These are phyloP conservation scores for Martiniozyma abietophila DNA, from an alignment of 805 yeast genomes.

Conservation along the genomic window DNA sequence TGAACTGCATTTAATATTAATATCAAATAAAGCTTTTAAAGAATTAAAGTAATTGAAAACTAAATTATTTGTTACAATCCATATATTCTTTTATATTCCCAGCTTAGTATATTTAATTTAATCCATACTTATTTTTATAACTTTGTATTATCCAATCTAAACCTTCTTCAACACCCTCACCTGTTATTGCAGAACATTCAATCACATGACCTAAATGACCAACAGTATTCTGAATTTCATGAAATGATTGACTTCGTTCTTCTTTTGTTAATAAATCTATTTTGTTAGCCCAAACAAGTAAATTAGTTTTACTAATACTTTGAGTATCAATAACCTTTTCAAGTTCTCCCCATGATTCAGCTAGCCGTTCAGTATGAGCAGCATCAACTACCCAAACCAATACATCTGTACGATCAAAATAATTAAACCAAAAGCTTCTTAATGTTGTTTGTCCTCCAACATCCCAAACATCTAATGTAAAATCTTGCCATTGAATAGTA, in stretches of 20 bases:
- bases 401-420: constrained; percentile 88
- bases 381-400: constrained; percentile 86
- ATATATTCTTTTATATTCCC: not conserved
- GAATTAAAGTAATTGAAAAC: not conserved
- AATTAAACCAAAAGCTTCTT: constrained; percentile 92
- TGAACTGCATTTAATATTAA: too few species aligned
- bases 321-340: constrained; percentile 56
- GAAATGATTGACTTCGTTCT: too few species aligned
- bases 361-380: constrained; percentile 60
- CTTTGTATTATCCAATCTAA: constrained; percentile 36
- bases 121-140: constrained; percentile 27
- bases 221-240: too few species aligned
- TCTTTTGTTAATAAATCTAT: constrained; percentile 43
- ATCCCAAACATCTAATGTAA: constrained; percentile 61
- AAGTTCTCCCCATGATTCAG: constrained; percentile 61
- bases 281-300: constrained; percentile 69
- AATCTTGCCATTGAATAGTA: constrained; percentile 39
- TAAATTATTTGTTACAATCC: not conserved
- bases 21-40: too few species aligned
- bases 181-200: constrained; percentile 39
- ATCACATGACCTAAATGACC: not conserved
- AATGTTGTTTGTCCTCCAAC: constrained; percentile 94
- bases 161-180: constrained; percentile 30
- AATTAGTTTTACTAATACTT: constrained; percentile 54
- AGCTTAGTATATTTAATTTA: not conserved